Evolutionary conservation across 2,329 filamentous ascomycete genomes (phyloP), one percentile per base, ranked within the genome.

Genomic region (Verticillium nonalfalfae): DNA sequence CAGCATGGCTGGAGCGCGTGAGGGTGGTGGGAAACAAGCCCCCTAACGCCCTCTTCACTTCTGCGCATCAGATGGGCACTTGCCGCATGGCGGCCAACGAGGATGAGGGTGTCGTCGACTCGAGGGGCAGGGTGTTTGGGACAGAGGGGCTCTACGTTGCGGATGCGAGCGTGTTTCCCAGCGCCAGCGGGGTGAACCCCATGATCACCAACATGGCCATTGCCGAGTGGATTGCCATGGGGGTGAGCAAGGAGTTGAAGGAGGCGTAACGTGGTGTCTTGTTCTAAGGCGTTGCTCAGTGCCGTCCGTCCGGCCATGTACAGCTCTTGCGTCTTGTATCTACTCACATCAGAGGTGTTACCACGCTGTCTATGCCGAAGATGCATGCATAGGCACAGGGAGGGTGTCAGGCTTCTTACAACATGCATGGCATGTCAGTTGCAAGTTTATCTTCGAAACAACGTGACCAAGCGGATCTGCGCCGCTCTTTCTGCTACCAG

Each of bases 21-120:
- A 73, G 80, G 60, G 70, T 69, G 39, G 75, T 84, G 21, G 79
- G 81, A 45, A 81, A 81, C 57, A 76, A 74, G 62, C 78, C 79
- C 18, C 83, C 84, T 0, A 76, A 80, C 35, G 77, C 79, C 26
- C 71, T 76, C n/a, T 90, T 85, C 68, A 75, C 80, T 35, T 89
- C 86, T n/a, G 90, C 90, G 18, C 90, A 94, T 73, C 90, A 93
- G 76, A 93, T 93, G 90, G 88, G 90, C 26, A 85, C 85, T 10
- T 91, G 88, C 68, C 79, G 89, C 2, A 94, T 93, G 90, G 85
- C 85, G 62, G 77, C 78, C 54, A 74, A 73, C 64, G 72, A 74
- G 60, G 72, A 75, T 35, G 75, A 75, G 45, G 85, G 85, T 34
- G 86, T 87, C 13, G 86, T 89, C 2, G 83, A 88, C 68, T 71